Percentiles rank a stretch among this genome's conserved stretches.
Conservation (phyloP, 2,329 filamentous ascomycete species). For the Coleophoma crateriformis region DNA sequence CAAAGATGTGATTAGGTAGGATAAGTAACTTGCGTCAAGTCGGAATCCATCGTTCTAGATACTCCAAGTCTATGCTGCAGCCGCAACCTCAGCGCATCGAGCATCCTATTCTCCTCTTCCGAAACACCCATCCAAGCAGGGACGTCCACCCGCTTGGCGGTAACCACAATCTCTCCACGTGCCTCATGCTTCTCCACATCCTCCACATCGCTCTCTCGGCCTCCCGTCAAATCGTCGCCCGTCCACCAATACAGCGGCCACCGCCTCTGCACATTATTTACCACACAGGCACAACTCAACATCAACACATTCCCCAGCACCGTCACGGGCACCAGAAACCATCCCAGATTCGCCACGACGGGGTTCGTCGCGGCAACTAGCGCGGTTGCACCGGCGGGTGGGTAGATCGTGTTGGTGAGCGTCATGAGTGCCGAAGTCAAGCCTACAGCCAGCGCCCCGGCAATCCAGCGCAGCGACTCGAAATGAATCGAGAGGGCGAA, state of each 20-base stretch:
- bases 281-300: conserved; percentile 52
- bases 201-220: neutral
- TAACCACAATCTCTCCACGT: conserved; percentile 3
- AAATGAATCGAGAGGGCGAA: conserved; percentile 45
- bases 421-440: conserved; percentile 59
- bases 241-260: conserved; percentile 72
- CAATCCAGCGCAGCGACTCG: conserved; percentile 54
- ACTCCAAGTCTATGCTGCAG: neutral
- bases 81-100: neutral
- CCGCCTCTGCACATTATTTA: conserved; percentile 61
- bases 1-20: neutral
- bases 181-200: neutral
- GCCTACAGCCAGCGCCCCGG: conserved; percentile 60
- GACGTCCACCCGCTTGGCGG: conserved; percentile 3
- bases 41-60: neutral
- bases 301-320: conserved; percentile 56
- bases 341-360: conserved; percentile 52
- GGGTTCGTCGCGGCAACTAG: conserved; percentile 60
- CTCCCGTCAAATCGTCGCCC: conserved; percentile 6
- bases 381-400: conserved; percentile 70
- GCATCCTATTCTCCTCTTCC: neutral
- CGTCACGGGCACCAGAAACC: conserved; percentile 61
- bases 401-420: conserved; percentile 66
- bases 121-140: neutral
- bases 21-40: neutral